Conservation (phyloP, 2,329 filamentous ascomycete species). For the Ceratocystis diversiconidia region DNA sequence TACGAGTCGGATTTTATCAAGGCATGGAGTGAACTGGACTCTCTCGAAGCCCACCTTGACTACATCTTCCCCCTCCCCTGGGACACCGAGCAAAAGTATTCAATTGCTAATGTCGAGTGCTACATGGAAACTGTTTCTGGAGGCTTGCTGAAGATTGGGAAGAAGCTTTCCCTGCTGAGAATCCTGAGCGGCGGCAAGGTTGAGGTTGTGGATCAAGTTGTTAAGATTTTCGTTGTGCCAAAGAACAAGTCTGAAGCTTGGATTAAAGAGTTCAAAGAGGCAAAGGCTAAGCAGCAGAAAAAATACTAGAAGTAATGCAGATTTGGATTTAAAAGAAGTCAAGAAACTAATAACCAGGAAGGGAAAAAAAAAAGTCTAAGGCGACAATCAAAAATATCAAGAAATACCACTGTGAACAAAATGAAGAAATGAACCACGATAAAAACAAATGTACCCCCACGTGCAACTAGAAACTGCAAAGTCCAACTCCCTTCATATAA, state of each 20-base stretch:
- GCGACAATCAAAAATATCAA: neutral
- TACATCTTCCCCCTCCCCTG: slow-evolving; percentile 85
- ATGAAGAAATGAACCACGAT: neutral
- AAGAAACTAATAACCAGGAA: neutral
- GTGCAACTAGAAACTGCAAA: neutral
- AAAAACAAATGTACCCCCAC: neutral
- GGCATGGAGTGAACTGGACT: slow-evolving; percentile 63
- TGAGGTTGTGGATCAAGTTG: slow-evolving; percentile 74
- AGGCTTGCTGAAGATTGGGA: slow-evolving; percentile 77
- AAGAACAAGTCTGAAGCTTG: slow-evolving; percentile 54
- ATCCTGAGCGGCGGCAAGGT: slow-evolving; percentile 62
- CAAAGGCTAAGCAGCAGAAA: slow-evolving; percentile 39
- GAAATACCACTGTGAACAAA: neutral
- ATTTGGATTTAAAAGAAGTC: slow-evolving; percentile 10
- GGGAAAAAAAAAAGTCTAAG: neutral
- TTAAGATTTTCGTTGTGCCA: slow-evolving; percentile 72
- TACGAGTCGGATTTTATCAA: slow-evolving; percentile 85
- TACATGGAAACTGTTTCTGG: slow-evolving; percentile 74
- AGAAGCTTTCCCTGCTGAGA: slow-evolving; percentile 64
- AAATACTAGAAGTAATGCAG: slow-evolving; percentile 1
- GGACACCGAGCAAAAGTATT: slow-evolving; percentile 59
- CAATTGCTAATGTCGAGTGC: slow-evolving; percentile 54
- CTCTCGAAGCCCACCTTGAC: slow-evolving; percentile 59
- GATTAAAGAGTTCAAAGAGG: slow-evolving; percentile 71
- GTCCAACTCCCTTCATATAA: neutral